Evolutionary conservation across 2,329 filamentous ascomycete genomes (phyloP).

Genomic region (Alternaria brassicae): DNA sequence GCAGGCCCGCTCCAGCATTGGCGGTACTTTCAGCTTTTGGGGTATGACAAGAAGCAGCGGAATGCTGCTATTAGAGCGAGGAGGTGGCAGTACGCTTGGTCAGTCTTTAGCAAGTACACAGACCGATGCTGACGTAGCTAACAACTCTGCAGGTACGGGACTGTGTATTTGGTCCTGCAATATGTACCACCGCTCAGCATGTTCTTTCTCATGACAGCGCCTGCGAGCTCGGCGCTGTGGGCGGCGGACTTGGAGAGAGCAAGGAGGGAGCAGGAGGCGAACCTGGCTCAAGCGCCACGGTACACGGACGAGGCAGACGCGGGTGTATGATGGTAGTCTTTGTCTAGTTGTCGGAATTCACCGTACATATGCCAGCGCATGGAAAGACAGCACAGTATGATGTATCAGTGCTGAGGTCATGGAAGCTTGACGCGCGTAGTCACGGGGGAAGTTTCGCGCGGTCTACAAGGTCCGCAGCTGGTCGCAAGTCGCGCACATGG

Average conservation of each 20-base stretch:
- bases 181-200: conserved; percentile 92
- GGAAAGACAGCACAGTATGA: background rate
- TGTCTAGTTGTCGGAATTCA: background rate
- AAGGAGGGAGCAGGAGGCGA: conserved; percentile 36
- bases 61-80: conserved; percentile 72
- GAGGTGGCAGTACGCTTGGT: conserved; percentile 86
- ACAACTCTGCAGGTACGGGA: conserved; percentile 71
- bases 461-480: background rate
- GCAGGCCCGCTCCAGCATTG: conserved; percentile 90
- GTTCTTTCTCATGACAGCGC: conserved; percentile 88
- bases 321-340: conserved; percentile 19
- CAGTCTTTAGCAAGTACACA: conserved; percentile 12
- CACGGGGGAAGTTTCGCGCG: background rate
- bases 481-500: background rate
- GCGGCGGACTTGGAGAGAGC: conserved; percentile 73
- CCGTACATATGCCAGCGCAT: no score
- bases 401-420: conserved; percentile 16
- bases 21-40: conserved; percentile 84
- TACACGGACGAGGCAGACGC: conserved; percentile 44
- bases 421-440: conserved; percentile 4
- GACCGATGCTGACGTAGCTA: conserved; percentile 1
- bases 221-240: conserved; percentile 86
- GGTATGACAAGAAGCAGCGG: conserved; percentile 74
- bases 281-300: conserved; percentile 21
- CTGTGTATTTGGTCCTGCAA: conserved; percentile 81